Percentiles rank a stretch among this genome's conserved stretches.
Conservation (phyloP, 2,329 filamentous ascomycete genomes). For the Ambrosiella cleistominuta region DNA sequence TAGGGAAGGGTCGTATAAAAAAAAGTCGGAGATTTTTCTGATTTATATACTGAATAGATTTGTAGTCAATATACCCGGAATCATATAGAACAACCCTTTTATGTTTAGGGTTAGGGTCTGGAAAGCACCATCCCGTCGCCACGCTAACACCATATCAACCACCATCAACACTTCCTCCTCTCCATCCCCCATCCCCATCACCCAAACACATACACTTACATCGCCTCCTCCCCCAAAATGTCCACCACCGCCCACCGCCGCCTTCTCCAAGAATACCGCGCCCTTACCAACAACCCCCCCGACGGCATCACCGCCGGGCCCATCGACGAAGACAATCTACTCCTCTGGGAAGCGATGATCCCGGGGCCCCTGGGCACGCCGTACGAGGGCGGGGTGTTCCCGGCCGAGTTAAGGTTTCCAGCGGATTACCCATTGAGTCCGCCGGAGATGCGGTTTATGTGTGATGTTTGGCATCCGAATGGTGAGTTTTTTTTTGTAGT, state of each 20-base stretch:
- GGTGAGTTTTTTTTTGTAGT: conserved; percentile 32
- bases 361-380: conserved; percentile 90
- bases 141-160: too few relatives aligned
- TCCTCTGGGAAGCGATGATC: conserved; percentile 91
- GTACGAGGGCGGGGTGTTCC: conserved; percentile 90
- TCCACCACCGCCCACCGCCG: conserved; percentile 53
- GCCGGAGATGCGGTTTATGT: conserved; percentile 88
- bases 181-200: not conserved
- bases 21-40: not conserved
- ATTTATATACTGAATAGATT: not conserved
- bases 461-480: conserved; percentile 93
- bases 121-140: too few relatives aligned
- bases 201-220: not conserved
- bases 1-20: not conserved
- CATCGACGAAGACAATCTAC: conserved; percentile 82
- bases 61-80: not conserved
- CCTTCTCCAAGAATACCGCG: conserved; percentile 90
- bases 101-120: too few relatives aligned
- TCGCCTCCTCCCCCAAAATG: conserved; percentile 27
- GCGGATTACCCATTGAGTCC: conserved; percentile 94
- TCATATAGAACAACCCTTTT: too few relatives aligned
- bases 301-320: conserved; percentile 94
- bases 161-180: too few relatives aligned
- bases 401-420: conserved; percentile 85
- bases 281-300: conserved; percentile 84